Evolutionary conservation across 129 eudicot genomes (phyloP), one percentile per base, ranked within the genome.

Genomic region (Chrysanthemum makinoi): DNA sequence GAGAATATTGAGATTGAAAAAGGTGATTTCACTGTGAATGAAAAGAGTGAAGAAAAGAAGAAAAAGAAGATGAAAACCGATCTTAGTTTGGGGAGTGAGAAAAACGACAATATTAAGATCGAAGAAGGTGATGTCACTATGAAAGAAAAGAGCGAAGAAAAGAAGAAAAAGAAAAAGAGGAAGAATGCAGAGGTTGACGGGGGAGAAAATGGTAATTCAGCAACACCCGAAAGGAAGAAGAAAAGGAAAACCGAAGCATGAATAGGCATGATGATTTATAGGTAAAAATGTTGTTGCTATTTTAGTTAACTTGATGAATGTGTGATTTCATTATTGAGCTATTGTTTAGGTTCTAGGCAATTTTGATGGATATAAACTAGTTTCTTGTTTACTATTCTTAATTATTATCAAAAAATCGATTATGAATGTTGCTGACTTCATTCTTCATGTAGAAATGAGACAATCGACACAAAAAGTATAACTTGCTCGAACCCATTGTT

Each of bases 91-190:
- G 74, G 44, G 18, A 76, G 26, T 76, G 73, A 51, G 51, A 22
- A 67, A 57, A 75, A 16, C 2, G 53, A 47, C 15, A 12, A 68
- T 26, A 22, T 16, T 13, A 62, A 52, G 55, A 1, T n/a, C 24
- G 58, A 71, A 63, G 53, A 68, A 48, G 62, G 43, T 49, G 35
- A 49, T 10, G 55, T 28, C 47, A 48, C 5, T n/a, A 51, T 76
- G 75, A 49, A 35, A 17, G 69, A 54, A 53, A 76, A 69, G 63
- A 68, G 43, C 39, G 70, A 69, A 77, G 72, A 75, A 19, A 68
- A 71, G 77, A 77, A 70, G 77, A 78, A 62, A 19, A 77, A 24
- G 63, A 76, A 66, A 69, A 77, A 72, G 54, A 78, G 77, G 77
- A 78, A 72, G 77, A 78, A 55, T 33, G 68, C 46, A 47, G 82